Percentiles rank a stretch among this genome's conserved stretches.
Evolutionary conservation across 1,284 basidiomycete genomes (phyloP).

Genomic region (Malassezia slooffiae): DNA sequence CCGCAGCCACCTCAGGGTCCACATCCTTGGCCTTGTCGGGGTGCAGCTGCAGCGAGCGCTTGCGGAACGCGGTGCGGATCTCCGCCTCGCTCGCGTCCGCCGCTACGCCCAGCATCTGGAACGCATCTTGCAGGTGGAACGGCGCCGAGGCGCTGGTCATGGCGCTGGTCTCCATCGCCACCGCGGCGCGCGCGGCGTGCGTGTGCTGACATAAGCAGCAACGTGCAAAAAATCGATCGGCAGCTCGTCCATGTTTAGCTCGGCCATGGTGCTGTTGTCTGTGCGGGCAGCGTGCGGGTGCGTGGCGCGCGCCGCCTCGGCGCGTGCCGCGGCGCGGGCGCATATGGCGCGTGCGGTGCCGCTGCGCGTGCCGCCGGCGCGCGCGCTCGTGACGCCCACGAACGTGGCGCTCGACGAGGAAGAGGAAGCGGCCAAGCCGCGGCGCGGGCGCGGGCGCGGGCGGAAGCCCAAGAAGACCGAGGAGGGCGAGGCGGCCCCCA

Average conservation of each 20-base stretch:
- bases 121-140: slow-evolving; percentile 10
- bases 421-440: neutral
- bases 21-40: slow-evolving; percentile 41
- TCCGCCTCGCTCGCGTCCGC: slow-evolving; percentile 66
- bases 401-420: neutral
- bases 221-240: too few relatives aligned
- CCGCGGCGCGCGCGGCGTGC: too few relatives aligned
- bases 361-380: neutral
- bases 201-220: too few relatives aligned
- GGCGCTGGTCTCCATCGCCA: too few relatives aligned
- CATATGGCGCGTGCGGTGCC: neutral
- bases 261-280: too few relatives aligned
- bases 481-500: neutral
- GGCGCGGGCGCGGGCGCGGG: neutral
- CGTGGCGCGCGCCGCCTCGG: too few relatives aligned
- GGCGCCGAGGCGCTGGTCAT: too few relatives aligned
- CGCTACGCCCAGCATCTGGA: slow-evolving; percentile 53
- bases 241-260: too few relatives aligned
- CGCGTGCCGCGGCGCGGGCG: too few relatives aligned
- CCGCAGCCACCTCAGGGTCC: slow-evolving; percentile 50
- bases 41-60: slow-evolving; percentile 31
- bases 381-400: neutral
- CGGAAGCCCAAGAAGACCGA: neutral
- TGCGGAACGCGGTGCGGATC: slow-evolving; percentile 62
- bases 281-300: neutral